Evolutionary conservation across 2,329 filamentous ascomycete genomes (phyloP).

Genomic region (Pseudogymnoascus destructans): DNA sequence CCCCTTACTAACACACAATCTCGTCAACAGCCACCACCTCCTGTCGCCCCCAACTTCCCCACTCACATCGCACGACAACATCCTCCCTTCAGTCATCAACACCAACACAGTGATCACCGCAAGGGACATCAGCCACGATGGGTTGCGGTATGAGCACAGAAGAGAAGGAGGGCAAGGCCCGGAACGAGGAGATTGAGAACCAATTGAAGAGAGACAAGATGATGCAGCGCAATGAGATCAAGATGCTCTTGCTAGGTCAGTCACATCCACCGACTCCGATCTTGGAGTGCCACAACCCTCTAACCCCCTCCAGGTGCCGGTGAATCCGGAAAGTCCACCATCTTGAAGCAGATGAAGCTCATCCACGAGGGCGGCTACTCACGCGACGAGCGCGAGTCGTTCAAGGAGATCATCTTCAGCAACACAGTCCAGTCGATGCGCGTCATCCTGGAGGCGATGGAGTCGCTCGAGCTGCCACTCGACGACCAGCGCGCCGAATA

Average conservation of each 20-base stretch:
- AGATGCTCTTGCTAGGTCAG: slow-evolving; percentile 96
- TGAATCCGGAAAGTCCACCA: slow-evolving; percentile 93
- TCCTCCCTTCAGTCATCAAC: background rate
- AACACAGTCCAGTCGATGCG: slow-evolving; percentile 92
- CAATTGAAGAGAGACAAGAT: slow-evolving; percentile 97
- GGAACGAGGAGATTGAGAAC: slow-evolving; percentile 99
- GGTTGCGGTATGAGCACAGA: slow-evolving; percentile 99
- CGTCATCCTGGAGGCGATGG: slow-evolving; percentile 83
- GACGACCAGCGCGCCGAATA: slow-evolving; percentile 40
- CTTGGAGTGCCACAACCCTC: background rate
- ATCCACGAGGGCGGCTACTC: slow-evolving; percentile 99
- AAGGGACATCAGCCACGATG: slow-evolving; percentile 53
- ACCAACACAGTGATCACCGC: background rate
- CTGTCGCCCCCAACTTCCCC: background rate
- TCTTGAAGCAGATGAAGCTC: slow-evolving; percentile 96
- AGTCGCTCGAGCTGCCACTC: slow-evolving; percentile 68
- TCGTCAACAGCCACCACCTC: background rate
- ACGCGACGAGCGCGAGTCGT: slow-evolving; percentile 86
- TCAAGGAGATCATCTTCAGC: slow-evolving; percentile 89
- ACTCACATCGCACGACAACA: background rate
- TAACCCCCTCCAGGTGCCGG: slow-evolving; percentile 43
- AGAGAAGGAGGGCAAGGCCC: slow-evolving; percentile 99
- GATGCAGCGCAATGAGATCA: slow-evolving; percentile 99
- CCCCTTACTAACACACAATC: background rate
- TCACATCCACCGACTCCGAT: slow-evolving; percentile 18